A percentile compares a stretch with the other conserved stretches of the same genome.
Conservation (phyloP, 1,284 basidiomycete genomes). For the Heterobasidion occidentale region DNA sequence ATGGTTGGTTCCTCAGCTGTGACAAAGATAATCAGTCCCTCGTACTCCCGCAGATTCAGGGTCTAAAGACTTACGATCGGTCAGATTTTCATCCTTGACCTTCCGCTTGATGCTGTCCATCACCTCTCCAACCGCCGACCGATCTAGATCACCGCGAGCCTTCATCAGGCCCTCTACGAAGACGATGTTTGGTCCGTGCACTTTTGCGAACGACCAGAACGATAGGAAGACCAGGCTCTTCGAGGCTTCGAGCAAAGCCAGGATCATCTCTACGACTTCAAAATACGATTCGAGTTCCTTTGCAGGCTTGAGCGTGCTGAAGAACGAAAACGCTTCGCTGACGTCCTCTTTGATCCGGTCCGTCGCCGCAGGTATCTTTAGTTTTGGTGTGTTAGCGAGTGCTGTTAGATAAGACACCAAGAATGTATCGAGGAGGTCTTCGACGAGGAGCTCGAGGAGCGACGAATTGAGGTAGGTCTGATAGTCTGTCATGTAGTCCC, state of each 20-base stretch:
- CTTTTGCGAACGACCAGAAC: constrained; percentile 94
- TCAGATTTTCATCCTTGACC: constrained; percentile 79
- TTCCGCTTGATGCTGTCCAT: constrained; percentile 94
- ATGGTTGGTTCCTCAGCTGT: constrained; percentile 72
- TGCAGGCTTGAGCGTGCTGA: constrained; percentile 70
- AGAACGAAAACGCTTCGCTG: constrained; percentile 72
- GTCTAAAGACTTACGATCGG: constrained; percentile 65
- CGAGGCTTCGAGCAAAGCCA: constrained; percentile 83
- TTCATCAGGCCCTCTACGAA: constrained; percentile 91
- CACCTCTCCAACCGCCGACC: constrained; percentile 79
- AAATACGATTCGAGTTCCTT: constrained; percentile 81
- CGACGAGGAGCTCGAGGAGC: constrained; percentile 86
- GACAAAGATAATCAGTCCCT: constrained; percentile 1
- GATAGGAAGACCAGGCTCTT: constrained; percentile 93
- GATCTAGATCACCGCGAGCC: constrained; percentile 86
- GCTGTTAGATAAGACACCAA: constrained; percentile 88
- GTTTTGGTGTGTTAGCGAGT: constrained; percentile 78
- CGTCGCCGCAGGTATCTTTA: constrained; percentile 81
- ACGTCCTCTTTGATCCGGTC: constrained; percentile 83
- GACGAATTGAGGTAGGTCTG: constrained; percentile 87
- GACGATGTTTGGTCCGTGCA: constrained; percentile 86
- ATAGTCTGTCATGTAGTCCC: constrained; percentile 93
- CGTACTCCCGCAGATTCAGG: constrained; percentile 7
- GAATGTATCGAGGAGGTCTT: constrained; percentile 91
- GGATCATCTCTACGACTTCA: constrained; percentile 82